Conservation (phyloP, 78 protist species). For the Monocercomonoides exilis region DNA sequence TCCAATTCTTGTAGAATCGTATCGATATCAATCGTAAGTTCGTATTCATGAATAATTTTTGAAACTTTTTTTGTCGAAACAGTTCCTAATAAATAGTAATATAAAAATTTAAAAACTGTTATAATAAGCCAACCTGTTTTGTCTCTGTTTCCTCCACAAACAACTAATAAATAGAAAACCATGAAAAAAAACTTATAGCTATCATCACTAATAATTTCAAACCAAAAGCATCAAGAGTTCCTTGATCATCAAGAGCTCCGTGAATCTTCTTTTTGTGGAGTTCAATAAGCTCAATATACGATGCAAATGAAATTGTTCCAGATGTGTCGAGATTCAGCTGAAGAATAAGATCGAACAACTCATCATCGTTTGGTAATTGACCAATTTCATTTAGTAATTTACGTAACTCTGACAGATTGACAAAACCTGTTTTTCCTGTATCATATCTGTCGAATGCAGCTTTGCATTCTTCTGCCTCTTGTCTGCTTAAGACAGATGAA, state of each 20-base stretch:
- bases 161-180: background rate
- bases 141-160: background rate
- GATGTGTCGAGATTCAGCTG: background rate
- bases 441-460: background rate
- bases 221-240: background rate
- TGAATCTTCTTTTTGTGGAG: background rate
- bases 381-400: background rate
- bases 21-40: background rate
- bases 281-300: background rate
- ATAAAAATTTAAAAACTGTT: no score
- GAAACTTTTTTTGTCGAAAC: background rate
- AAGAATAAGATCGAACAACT: background rate
- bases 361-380: background rate
- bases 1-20: background rate
- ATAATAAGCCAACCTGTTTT: background rate
- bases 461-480: background rate
- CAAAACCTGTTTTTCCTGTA: background rate
- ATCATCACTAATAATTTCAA: no score
- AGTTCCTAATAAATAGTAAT: background rate
- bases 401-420: background rate
- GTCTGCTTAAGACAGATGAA: background rate
- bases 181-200: background rate
- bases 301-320: background rate
- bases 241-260: background rate
- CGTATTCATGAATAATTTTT: background rate